These are phyloP conservation scores for Lathyrus tuberosus DNA, from an alignment of 306 rosid genomes.

Conservation along the genomic window DNA sequence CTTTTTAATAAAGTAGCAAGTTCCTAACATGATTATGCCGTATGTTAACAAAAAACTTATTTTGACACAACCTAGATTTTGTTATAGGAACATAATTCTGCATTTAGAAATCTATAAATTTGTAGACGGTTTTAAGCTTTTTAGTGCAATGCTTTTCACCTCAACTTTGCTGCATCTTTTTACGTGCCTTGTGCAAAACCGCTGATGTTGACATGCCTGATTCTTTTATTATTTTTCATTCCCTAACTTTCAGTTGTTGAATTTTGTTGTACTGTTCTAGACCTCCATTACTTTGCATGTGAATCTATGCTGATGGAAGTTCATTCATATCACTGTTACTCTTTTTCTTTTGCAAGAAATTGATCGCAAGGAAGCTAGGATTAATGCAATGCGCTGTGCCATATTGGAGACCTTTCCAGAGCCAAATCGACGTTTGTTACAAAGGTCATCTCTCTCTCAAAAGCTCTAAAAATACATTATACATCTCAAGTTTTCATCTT, in stretches of 20 bases:
- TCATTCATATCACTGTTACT: conserved; percentile 30
- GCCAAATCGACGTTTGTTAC: conserved; percentile 92
- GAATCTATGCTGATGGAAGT: conserved; percentile 18
- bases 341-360: conserved; percentile 60
- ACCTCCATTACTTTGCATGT: conserved; percentile 35
- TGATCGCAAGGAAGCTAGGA: conserved; percentile 87
- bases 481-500: background rate
- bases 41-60: background rate
- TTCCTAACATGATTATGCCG: background rate
- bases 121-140: background rate
- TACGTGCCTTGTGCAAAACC: background rate
- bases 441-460: conserved; percentile 56
- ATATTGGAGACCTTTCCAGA: conserved; percentile 94
- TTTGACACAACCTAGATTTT: background rate
- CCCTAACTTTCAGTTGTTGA: background rate
- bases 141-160: background rate
- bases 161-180: background rate
- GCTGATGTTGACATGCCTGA: background rate
- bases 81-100: background rate
- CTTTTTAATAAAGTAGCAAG: no score
- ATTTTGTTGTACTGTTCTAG: conserved; percentile 15
- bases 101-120: background rate
- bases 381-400: conserved; percentile 84
- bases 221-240: no score
- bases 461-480: background rate